Evolutionary conservation across 352 stramenopile genomes (phyloP).

Genomic region (Phytophthora europaea): DNA sequence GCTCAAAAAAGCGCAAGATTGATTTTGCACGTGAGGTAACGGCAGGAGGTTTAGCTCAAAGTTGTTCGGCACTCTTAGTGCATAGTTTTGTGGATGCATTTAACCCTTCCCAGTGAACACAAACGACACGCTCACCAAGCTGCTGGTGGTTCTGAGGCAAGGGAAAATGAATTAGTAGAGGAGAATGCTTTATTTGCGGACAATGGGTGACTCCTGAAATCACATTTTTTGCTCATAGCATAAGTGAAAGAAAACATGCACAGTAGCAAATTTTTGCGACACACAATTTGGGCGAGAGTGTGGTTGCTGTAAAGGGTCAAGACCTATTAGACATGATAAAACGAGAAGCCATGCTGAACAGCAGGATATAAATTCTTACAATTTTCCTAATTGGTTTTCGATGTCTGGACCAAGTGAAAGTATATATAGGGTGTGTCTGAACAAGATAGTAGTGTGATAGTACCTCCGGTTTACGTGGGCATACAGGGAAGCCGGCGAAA

Average conservation of each 20-base stretch:
- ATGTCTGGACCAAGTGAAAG: background rate
- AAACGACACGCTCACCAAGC: background rate
- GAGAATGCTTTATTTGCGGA: too few species aligned
- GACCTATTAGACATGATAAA: too few species aligned
- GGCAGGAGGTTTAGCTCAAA: background rate
- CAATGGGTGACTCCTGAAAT: too few species aligned
- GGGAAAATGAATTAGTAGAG: background rate
- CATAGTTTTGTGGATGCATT: background rate
- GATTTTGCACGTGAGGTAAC: background rate
- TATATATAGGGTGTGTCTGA: background rate
- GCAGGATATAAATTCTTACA: too few species aligned
- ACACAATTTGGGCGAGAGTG: too few species aligned
- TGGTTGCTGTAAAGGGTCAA: too few species aligned
- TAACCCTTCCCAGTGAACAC: background rate
- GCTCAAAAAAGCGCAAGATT: background rate
- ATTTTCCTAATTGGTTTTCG: background rate
- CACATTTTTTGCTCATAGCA: too few species aligned
- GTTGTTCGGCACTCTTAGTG: too few species aligned
- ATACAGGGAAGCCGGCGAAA: slow-evolving; percentile 11
- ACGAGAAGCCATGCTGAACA: too few species aligned
- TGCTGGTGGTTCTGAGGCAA: background rate
- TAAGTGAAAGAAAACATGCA: too few species aligned
- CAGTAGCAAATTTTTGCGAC: too few species aligned
- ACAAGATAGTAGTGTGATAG: background rate
- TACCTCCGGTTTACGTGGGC: slow-evolving; percentile 24